Conservation (phyloP, 2,329 filamentous ascomycete species). For the Pseudopithomyces chartarum region DNA sequence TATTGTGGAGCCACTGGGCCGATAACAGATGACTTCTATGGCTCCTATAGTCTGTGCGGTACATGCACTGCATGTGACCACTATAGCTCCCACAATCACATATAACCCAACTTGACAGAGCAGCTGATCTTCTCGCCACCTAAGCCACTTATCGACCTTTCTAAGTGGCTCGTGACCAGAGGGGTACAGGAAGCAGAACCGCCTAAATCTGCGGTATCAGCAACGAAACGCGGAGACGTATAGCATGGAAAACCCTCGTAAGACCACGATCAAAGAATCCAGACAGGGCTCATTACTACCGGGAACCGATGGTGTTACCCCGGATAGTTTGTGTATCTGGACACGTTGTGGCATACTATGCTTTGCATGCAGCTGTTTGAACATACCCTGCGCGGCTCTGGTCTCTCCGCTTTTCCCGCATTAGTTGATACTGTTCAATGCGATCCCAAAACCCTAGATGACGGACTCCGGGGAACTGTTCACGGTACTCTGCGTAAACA, state of each 20-base stretch:
- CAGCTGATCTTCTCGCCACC: conserved; percentile 5
- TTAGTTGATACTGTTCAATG: conserved; percentile 17
- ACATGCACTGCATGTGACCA: conserved; percentile 22
- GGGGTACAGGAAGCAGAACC: conserved; percentile 9
- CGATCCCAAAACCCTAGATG: conserved; percentile 12
- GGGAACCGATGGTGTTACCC: conserved; percentile 16
- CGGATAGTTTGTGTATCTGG: conserved; percentile 21
- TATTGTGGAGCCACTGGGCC: not conserved
- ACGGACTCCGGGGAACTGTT: conserved; percentile 1
- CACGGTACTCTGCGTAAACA: not conserved
- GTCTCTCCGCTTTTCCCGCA: conserved; percentile 20
- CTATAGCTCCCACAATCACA: conserved; percentile 25
- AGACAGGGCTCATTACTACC: conserved; percentile 16
- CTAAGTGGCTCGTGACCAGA: conserved; percentile 18
- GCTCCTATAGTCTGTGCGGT: conserved; percentile 16
- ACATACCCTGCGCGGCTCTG: conserved; percentile 15
- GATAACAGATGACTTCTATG: conserved; percentile 8
- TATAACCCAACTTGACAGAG: conserved; percentile 23
- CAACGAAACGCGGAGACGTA: conserved; percentile 26
- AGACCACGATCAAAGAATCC: conserved; percentile 16
- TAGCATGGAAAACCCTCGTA: conserved; percentile 19
- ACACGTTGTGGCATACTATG: conserved; percentile 23
- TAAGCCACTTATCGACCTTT: conserved; percentile 14
- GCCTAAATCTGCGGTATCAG: conserved; percentile 21
- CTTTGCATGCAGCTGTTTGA: conserved; percentile 29